These are phyloP conservation scores for Sclerotinia glacialis DNA, from an alignment of 2,329 filamentous ascomycete species.

Conservation along the genomic window DNA sequence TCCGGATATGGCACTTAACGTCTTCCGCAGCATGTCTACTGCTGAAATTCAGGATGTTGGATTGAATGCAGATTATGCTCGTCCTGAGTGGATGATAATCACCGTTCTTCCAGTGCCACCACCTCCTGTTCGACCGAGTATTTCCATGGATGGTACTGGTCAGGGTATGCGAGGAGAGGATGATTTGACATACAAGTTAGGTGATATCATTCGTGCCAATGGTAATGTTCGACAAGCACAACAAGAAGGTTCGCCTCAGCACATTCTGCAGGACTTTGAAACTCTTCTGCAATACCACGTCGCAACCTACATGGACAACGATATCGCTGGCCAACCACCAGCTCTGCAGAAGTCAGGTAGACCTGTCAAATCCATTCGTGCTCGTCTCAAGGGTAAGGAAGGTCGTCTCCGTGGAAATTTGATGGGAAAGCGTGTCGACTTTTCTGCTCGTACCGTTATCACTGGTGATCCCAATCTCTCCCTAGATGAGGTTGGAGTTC, in stretches of 20 bases:
- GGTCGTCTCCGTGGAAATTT: constrained; percentile 95
- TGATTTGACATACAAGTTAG: constrained; percentile 98
- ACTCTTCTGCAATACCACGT: constrained; percentile 94
- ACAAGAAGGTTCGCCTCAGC: constrained; percentile 84
- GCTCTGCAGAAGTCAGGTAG: constrained; percentile 96
- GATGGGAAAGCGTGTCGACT: constrained; percentile 99
- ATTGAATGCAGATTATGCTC: constrained; percentile 89
- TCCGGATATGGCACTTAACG: constrained; percentile 77
- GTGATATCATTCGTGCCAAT: constrained; percentile 97
- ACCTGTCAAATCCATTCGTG: constrained; percentile 93
- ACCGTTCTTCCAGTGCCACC: constrained; percentile 94
- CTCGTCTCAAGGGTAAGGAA: constrained; percentile 98
- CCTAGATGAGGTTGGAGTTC: constrained; percentile 95
- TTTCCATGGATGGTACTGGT: constrained; percentile 92
- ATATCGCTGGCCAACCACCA: constrained; percentile 92
- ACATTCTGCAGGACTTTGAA: constrained; percentile 89
- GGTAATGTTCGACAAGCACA: constrained; percentile 89
- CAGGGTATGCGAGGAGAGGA: constrained; percentile 94
- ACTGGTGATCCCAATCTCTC: constrained; percentile 97
- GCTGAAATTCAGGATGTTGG: constrained; percentile 83
- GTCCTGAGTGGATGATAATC: constrained; percentile 97
- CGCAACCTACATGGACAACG: constrained; percentile 99
- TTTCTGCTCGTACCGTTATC: constrained; percentile 98
- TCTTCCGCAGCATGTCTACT: constrained; percentile 81
- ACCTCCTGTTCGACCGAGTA: constrained; percentile 92